Evolutionary conservation across 1,284 basidiomycete species (phyloP), one percentile per base, ranked within the genome.

Genomic region (Cutaneotrichosporon mucoides): DNA sequence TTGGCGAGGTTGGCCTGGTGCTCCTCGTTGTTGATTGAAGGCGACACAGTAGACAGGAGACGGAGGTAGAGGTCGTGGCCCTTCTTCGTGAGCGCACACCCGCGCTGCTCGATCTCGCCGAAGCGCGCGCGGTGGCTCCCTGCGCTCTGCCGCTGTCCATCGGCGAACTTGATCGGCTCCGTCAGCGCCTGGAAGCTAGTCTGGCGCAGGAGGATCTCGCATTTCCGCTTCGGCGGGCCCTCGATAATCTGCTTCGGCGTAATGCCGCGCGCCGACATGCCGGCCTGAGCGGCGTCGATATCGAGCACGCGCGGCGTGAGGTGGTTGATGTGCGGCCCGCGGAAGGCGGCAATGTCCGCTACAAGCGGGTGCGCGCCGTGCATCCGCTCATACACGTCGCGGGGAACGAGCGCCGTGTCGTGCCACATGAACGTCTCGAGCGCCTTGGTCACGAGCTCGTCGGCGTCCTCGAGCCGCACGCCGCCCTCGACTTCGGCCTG

Each of bases 241-340:
- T 76, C 74, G 51, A 80, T 78, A 61, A 78, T 70, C 36, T 72
- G 67, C 65, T 80, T 80, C 0, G 78, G 76, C 35, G 76, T 74
- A 51, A 80, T 80, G 1, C 77, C 71, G 55, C 75, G 68, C 35
- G 63, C 64, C 13, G 62, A 64, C 79, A 80, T 80, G 16, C 67
- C 64, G 4, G 55, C 63, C 64, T 80, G 79, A 12, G 78, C 79
- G 24, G 66, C 68, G 60, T 80, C 79, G 48, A 80, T 79, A 58
- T 79, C 78, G 34, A 80, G 61, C 24, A 79, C 77, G 11, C 79
- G 60, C 12, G 79, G 79, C 6, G 79, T 80, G n/a, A 80, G 68
- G 62, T 79, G 79, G 60, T 80, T 80, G 69, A 80, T 79, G 60
- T 80, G 79, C 10, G 78, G 78, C 13, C 78, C 77, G 40, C 68